A percentile compares a stretch with the other conserved stretches of the same genome.
phyloP scores from a whole-genome alignment of 139 green algal species.

The Chlamydomonas sphaeroides region DNA sequence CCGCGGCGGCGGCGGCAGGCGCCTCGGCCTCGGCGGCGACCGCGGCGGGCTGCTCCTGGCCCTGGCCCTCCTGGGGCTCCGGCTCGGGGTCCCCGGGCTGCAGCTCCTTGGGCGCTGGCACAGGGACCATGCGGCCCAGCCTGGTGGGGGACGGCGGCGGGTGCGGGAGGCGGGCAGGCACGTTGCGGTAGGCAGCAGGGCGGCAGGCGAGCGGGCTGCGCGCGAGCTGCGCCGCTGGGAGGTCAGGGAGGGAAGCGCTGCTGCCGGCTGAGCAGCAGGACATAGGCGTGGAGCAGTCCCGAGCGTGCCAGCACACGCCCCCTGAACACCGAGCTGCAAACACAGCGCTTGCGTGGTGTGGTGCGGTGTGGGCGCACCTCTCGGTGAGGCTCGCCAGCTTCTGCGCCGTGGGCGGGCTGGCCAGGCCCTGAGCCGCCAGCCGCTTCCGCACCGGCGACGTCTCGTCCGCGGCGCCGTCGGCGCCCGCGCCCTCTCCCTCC shows the following conservation, averaged over 20 bases:
- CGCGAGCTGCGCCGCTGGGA: no score
- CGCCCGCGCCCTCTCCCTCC: neutral
- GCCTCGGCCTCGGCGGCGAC: no score
- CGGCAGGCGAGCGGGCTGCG: no score
- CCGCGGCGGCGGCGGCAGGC: no score
- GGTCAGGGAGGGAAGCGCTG: no score
- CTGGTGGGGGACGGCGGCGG: conserved; percentile 10
- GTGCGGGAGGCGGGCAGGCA: no score
- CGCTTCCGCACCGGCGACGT: conserved; percentile 17
- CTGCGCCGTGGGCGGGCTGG: conserved; percentile 10
- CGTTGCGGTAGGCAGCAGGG: no score
- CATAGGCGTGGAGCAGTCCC: no score
- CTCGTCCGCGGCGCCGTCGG: neutral
- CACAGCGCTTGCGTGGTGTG: no score
- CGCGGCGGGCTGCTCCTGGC: neutral
- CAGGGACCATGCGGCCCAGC: neutral
- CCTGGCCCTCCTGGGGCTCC: neutral
- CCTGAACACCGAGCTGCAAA: no score
- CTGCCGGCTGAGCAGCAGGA: no score
- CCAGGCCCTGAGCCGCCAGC: conserved; percentile 18
- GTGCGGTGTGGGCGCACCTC: neutral
- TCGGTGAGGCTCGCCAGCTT: conserved; percentile 6
- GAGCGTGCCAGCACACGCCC: no score
- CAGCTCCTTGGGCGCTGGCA: conserved; percentile 7
- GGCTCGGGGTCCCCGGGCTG: conserved; percentile 10